Percentiles rank a stretch among this genome's conserved stretches.
Conservation (phyloP, 1,284 basidiomycete species). For the Tranzscheliella williamsii region DNA sequence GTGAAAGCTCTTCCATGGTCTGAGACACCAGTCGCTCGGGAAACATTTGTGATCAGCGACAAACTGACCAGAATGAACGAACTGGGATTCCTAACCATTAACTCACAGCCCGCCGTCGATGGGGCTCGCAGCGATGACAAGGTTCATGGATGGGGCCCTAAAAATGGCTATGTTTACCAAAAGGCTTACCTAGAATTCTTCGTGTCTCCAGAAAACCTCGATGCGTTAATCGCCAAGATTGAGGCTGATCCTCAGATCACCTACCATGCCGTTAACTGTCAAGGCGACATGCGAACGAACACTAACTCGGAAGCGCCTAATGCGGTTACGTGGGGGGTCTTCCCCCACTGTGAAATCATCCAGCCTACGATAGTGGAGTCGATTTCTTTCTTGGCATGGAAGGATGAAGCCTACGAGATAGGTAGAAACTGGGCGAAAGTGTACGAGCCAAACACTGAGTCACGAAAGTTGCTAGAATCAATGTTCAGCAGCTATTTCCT, state of each 20-base stretch:
- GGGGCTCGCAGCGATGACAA: constrained; percentile 74
- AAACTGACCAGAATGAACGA: constrained; percentile 83
- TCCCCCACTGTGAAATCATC: constrained; percentile 86
- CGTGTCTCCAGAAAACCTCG: constrained; percentile 74
- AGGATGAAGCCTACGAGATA: constrained; percentile 60
- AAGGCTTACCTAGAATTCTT: constrained; percentile 97
- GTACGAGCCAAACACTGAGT: constrained; percentile 44
- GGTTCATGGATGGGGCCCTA: constrained; percentile 64
- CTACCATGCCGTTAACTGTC: constrained; percentile 86
- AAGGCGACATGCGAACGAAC: constrained; percentile 89
- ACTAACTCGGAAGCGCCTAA: constrained; percentile 89
- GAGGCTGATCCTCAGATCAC: constrained; percentile 87
- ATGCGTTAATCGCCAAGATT: constrained; percentile 78
- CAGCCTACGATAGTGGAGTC: constrained; percentile 95
- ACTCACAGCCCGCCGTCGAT: constrained; percentile 93
- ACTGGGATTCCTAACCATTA: constrained; percentile 89
- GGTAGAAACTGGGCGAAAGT: constrained; percentile 58
- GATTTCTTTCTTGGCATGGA: constrained; percentile 60
- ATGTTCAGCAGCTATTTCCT: constrained; percentile 57
- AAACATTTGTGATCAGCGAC: constrained; percentile 80
- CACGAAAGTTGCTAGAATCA: constrained; percentile 43
- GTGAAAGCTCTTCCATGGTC: constrained; percentile 85
- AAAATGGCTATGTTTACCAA: constrained; percentile 64
- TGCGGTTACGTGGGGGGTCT: constrained; percentile 99
- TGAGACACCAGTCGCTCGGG: constrained; percentile 80